Base-by-base conservation (phyloP, 2,329 filamentous ascomycete species). In the Hirsutella thompsonii region DNA sequence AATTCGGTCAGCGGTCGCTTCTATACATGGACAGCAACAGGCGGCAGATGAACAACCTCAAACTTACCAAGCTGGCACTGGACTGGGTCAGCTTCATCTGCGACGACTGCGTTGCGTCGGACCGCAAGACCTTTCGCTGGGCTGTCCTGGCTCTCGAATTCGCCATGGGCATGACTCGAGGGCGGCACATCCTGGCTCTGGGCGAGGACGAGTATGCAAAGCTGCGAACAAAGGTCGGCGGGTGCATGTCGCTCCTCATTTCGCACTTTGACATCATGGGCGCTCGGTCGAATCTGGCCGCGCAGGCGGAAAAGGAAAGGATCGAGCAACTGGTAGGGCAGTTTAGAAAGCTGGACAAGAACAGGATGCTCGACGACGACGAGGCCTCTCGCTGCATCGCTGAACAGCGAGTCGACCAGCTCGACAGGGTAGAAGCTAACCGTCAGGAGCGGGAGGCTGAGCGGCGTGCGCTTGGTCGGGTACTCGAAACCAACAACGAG, bases 261-360 rank as follows among this genome's bases (percentile, higher is more conserved):
- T 95, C 89, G 9, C 92, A 98, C 61, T 98, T 98, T 54, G 92
- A 98, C 60, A 96, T 98, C 61, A 94, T 98, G 83, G 92, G 92
- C 20, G 92, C 92, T 20, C 79, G 90, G 53, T 94, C 89, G 6
- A 95, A 82, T 34, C 72, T 95, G 47, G 92, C 92, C 10, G 92
- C 92, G 4, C 88, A 95, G 62, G 87, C 88, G 2, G 92, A 98
- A 63, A 89, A 87, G 58, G 86, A 94, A 56, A 76, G 85, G 35
- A 74, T 89, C 49, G 90, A 95, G 52, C 82, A 85, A 21, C 68
- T 88, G 44, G 76, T 83, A 40, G 81, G 82, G 21, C 83, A 88
- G 54, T 78, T 83, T 53, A 75, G 82, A 47, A 80, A 81, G 53
- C 70, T 92, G 47, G 88, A 94, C 55, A 79, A 89, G 53, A 85